These are phyloP conservation scores for Exophiala sp. DNA, from an alignment of 2,329 filamentous ascomycete genomes.

Conservation along the genomic window DNA sequence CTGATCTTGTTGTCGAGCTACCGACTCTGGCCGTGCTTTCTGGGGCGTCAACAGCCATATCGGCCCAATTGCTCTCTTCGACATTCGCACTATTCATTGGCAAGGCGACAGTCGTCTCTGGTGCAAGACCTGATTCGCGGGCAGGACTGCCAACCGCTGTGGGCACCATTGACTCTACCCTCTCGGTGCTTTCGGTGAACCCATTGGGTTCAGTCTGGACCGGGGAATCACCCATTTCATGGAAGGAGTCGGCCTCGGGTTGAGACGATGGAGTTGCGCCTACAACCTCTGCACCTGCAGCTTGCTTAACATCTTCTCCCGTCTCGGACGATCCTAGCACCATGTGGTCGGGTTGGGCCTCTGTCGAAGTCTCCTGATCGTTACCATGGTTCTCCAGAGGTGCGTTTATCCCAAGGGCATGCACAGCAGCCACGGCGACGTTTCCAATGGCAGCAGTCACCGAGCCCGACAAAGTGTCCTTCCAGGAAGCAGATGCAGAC, in stretches of 20 bases:
- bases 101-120: background rate
- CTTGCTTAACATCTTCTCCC: background rate
- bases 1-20: background rate
- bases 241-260: background rate
- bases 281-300: background rate
- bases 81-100: background rate
- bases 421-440: conserved; percentile 2
- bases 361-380: background rate
- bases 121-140: background rate
- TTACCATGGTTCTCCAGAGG: background rate
- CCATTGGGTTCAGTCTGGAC: background rate
- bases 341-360: background rate
- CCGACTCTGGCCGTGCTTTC: background rate
- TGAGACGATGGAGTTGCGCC: background rate
- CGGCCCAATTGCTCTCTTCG: background rate
- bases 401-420: background rate
- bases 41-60: background rate
- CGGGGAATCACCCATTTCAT: background rate
- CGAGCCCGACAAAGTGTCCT: conserved; percentile 14
- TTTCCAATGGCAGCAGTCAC: conserved; percentile 13
- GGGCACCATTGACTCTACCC: no score
- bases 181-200: background rate
- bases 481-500: conserved; percentile 18
- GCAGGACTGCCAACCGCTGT: background rate
- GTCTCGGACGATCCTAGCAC: background rate